Percentiles rank a stretch among this genome's conserved stretches.
Conservation (phyloP, 2,329 filamentous ascomycete species). For the Ceratocystiopsis minuta region DNA sequence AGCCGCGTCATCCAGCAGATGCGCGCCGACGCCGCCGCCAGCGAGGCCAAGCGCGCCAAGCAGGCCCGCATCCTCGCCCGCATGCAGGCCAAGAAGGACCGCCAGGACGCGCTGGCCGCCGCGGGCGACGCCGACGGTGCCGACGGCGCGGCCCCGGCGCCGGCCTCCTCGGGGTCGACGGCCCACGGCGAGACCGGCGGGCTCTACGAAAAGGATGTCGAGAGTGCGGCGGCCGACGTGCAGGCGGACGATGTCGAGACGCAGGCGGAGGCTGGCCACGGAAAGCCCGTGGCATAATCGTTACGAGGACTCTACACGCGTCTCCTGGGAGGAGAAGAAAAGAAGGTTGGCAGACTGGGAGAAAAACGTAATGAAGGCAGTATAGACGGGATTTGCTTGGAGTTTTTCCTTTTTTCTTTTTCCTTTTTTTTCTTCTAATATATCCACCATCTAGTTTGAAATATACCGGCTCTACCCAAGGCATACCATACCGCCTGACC, state of each 20-base stretch:
- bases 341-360: neutral
- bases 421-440: neutral
- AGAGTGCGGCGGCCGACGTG: conserved; percentile 1
- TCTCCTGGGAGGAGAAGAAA: no score
- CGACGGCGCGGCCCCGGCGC: neutral
- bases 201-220: neutral
- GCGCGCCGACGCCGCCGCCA: conserved; percentile 21
- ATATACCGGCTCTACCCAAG: no score
- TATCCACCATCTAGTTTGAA: no score
- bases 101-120: neutral
- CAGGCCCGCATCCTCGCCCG: conserved; percentile 8
- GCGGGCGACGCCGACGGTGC: neutral
- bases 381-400: neutral
- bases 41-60: conserved; percentile 12
- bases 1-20: conserved; percentile 27
- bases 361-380: neutral
- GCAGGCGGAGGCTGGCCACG: neutral
- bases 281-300: neutral
- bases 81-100: conserved; percentile 2
- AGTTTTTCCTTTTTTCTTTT: neutral
- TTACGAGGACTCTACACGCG: no score
- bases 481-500: no score
- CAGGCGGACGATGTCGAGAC: neutral
- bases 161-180: neutral
- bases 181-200: no score